phyloP scores from a whole-genome alignment of 768 basidiomycete species.

The Dendrothele bispora region DNA sequence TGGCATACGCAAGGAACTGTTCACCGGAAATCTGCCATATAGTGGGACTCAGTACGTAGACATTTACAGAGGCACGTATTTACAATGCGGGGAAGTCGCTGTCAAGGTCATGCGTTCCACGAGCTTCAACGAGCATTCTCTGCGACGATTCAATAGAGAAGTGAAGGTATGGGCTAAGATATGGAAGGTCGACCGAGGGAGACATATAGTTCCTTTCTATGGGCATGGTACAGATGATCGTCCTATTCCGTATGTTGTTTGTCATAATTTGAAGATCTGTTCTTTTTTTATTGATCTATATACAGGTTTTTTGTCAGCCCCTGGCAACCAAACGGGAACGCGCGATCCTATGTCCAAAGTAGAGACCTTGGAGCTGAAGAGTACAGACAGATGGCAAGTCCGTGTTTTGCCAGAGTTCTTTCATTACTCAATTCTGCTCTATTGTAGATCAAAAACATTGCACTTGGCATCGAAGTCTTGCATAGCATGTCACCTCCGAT shows the following conservation, averaged over 20 bases:
- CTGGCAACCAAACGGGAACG: conserved; percentile 55
- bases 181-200: conserved; percentile 53
- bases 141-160: conserved; percentile 52
- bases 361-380: conserved; percentile 38
- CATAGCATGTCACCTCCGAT: conserved; percentile 48
- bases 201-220: conserved; percentile 56
- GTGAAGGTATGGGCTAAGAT: conserved; percentile 54
- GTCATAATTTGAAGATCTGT: neutral
- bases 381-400: conserved; percentile 41
- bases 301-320: conserved; percentile 57
- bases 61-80: conserved; percentile 54
- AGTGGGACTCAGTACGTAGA: conserved; percentile 54
- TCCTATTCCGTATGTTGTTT: conserved; percentile 47
- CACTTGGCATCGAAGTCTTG: conserved; percentile 45
- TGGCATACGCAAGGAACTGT: conserved; percentile 50
- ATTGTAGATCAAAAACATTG: conserved; percentile 44
- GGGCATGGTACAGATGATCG: conserved; percentile 55
- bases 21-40: conserved; percentile 48
- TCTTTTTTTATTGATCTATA: conserved; percentile 1
- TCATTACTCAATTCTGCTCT: neutral
- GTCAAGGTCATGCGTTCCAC: conserved; percentile 57
- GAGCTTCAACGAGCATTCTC: conserved; percentile 43
- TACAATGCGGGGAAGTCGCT: conserved; percentile 53
- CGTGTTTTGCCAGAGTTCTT: too few species aligned
- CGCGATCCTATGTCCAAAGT: conserved; percentile 44